Evolutionary conservation across 345 rosid species (phyloP).

Genomic region (Citrus mangshanensis): DNA sequence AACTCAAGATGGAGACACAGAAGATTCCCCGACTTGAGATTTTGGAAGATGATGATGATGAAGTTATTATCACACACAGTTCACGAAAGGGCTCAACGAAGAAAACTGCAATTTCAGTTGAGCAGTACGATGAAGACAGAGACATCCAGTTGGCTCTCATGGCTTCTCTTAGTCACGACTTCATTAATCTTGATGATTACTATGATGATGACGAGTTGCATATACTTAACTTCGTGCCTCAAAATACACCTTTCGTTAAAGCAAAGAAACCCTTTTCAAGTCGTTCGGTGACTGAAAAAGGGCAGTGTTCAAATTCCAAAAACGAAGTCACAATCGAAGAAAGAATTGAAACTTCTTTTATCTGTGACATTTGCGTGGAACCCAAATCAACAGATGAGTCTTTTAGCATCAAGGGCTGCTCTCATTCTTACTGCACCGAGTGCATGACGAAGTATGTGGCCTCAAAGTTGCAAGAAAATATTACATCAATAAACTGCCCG

Average conservation of each 20-base stretch:
- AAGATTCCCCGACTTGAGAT: not conserved
- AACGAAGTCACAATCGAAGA: no score
- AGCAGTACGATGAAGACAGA: conserved; percentile 35
- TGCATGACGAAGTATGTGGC: conserved; percentile 34
- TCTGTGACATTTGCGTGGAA: conserved; percentile 42
- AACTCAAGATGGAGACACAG: not conserved
- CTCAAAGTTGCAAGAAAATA: conserved; percentile 39
- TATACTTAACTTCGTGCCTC: not conserved
- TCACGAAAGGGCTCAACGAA: conserved; percentile 27
- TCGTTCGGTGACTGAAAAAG: not conserved
- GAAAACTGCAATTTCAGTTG: conserved; percentile 39
- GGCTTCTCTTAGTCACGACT: conserved; percentile 11
- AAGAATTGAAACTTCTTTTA: conserved; percentile 4
- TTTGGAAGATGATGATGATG: conserved; percentile 15
- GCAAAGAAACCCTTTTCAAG: not conserved
- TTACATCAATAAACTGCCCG: conserved; percentile 34
- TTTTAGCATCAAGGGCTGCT: conserved; percentile 35
- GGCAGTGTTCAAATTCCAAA: conserved; percentile 3
- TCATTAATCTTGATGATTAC: not conserved
- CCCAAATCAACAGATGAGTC: not conserved
- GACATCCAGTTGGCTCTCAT: conserved; percentile 21
- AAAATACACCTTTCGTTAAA: not conserved
- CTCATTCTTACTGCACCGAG: conserved; percentile 38
- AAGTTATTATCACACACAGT: conserved; percentile 11
- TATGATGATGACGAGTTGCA: not conserved